phyloP scores from a whole-genome alignment of 352 stramenopile species.

The Peronospora tabacina region DNA sequence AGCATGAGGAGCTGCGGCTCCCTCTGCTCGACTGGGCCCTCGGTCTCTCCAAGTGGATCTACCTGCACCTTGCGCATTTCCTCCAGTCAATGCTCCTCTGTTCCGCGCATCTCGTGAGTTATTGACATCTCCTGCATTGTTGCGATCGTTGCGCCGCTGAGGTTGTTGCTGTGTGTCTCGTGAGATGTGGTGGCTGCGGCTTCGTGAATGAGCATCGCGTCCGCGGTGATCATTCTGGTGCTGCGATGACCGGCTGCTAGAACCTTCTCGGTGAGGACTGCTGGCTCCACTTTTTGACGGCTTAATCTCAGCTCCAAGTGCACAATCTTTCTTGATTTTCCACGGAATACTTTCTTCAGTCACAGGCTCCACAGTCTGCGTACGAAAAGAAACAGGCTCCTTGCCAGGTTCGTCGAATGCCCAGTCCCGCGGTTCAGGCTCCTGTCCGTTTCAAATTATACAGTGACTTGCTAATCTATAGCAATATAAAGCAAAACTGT shows the following conservation, averaged over 20 bases:
- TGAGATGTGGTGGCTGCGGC: conserved; percentile 44
- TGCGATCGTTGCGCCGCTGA: conserved; percentile 39
- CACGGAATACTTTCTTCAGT: conserved; percentile 64
- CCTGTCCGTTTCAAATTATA: conserved; percentile 28
- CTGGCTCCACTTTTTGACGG: conserved; percentile 19
- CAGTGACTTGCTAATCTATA: background rate
- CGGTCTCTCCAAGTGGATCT: conserved; percentile 40
- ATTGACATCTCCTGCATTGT: conserved; percentile 23
- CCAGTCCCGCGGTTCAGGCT: conserved; percentile 80
- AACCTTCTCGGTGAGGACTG: conserved; percentile 31
- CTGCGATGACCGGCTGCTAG: conserved; percentile 21
- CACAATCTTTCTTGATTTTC: conserved; percentile 54
- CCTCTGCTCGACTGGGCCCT: conserved; percentile 22
- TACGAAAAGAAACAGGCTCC: conserved; percentile 79
- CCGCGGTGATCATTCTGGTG: conserved; percentile 38
- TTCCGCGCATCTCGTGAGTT: conserved; percentile 23
- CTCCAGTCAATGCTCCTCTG: conserved; percentile 15
- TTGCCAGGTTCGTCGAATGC: conserved; percentile 83
- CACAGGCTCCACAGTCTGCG: conserved; percentile 70
- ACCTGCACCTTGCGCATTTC: conserved; percentile 13
- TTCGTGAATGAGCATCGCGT: conserved; percentile 29
- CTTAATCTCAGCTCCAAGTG: conserved; percentile 19
- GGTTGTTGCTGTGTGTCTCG: conserved; percentile 31
- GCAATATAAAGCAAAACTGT: background rate
- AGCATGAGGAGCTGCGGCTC: conserved; percentile 11